phyloP scores from a whole-genome alignment of 495 filamentous ascomycete genomes.

The Usnea hakonensis region DNA sequence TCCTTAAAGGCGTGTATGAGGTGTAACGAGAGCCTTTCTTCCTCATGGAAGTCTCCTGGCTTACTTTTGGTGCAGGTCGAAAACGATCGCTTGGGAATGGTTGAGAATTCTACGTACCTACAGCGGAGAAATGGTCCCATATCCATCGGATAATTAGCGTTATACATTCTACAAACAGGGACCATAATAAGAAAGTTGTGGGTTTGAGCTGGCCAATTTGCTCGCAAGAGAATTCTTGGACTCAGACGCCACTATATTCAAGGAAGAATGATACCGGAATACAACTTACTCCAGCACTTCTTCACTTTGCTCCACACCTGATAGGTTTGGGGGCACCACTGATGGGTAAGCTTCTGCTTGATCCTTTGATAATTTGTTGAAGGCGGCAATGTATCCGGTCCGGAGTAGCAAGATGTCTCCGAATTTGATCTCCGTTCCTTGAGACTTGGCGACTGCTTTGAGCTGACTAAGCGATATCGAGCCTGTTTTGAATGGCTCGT shows the following conservation, averaged over 20 bases:
- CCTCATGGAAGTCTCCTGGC: too few relatives aligned
- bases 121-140: slow-evolving; percentile 36
- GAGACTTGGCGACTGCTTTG: slow-evolving; percentile 36
- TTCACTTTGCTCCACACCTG: slow-evolving; percentile 44
- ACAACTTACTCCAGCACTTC: slow-evolving; percentile 27
- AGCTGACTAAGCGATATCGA: slow-evolving; percentile 39
- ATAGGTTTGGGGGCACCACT: slow-evolving; percentile 33
- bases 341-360: slow-evolving; percentile 31
- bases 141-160: too few relatives aligned
- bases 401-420: slow-evolving; percentile 51
- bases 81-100: too few relatives aligned
- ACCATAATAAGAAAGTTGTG: too few relatives aligned
- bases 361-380: slow-evolving; percentile 24
- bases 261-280: neutral
- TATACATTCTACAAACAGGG: too few relatives aligned
- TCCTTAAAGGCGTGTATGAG: too few relatives aligned
- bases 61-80: too few relatives aligned
- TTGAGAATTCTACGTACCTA: too few relatives aligned
- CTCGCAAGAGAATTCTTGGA: neutral
- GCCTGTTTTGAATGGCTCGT: slow-evolving; percentile 34
- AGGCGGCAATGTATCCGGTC: slow-evolving; percentile 38
- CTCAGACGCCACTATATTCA: neutral
- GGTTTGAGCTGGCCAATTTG: neutral
- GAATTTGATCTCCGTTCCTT: slow-evolving; percentile 43
- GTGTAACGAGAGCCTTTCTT: too few relatives aligned